These are phyloP conservation scores for Neurospora sp. DNA, from an alignment of 495 filamentous ascomycete genomes.

Conservation along the genomic window DNA sequence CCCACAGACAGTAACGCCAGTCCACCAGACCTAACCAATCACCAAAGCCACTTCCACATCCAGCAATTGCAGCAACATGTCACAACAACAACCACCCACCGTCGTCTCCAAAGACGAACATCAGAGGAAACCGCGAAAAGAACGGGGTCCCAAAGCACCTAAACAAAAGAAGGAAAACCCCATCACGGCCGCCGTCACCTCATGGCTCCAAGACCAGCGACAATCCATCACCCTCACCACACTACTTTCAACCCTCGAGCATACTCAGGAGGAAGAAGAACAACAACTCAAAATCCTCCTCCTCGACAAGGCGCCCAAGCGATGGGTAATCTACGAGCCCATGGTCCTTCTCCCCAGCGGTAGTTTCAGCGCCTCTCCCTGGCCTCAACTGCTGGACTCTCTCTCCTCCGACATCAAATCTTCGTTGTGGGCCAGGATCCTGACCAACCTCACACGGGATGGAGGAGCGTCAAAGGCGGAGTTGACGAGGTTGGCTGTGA, in stretches of 20 bases:
- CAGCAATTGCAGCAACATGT: neutral
- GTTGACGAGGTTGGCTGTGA: conserved; percentile 62
- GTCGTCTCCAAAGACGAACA: neutral
- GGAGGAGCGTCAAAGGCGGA: conserved; percentile 17
- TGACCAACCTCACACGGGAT: conserved; percentile 36
- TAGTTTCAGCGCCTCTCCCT: conserved; percentile 41
- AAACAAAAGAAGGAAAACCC: conserved; percentile 19
- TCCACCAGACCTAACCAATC: neutral
- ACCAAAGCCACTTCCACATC: neutral
- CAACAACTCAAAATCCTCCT: conserved; percentile 11
- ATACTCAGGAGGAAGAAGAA: neutral
- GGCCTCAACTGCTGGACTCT: conserved; percentile 32
- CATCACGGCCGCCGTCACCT: conserved; percentile 17
- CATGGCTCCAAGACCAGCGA: conserved; percentile 17
- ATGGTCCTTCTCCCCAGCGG: conserved; percentile 57
- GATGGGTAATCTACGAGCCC: conserved; percentile 61
- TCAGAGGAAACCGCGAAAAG: neutral
- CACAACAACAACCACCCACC: neutral
- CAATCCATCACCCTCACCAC: neutral
- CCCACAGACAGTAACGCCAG: neutral
- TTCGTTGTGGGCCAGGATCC: conserved; percentile 34
- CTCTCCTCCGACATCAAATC: neutral
- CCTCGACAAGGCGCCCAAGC: conserved; percentile 41
- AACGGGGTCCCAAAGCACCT: neutral
- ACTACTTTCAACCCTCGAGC: neutral